Evolutionary conservation across 805 yeast genomes (phyloP), one percentile per base, ranked within the genome.

Genomic region (Candida taoyuanica): DNA sequence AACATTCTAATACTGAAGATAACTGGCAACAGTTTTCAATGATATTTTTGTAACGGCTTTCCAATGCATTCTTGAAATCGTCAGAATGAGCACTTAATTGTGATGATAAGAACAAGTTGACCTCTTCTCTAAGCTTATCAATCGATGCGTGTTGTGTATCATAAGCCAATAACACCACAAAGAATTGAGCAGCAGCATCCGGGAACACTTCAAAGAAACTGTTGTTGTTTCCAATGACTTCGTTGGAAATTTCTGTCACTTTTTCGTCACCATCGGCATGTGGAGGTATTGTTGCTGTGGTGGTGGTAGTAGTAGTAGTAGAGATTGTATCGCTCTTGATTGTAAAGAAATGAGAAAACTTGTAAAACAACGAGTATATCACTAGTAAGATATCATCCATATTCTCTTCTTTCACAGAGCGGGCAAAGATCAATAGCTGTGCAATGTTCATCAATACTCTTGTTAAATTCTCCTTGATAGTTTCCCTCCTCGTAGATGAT

Each of bases 381-480:
- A 43, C 39, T 5, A 23, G 31, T 3, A 36, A 18, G 11, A 40
- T 19, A 18, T 47, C 46, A 12, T 31, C 21, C 1, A 18, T 11
- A 16, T 40, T 30, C 5, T 34, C 36, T 8, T 35, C 17, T 7
- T 37, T 29, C 9, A 40, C 18, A 12, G 46, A 40, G 9, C 50
- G 40, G 7, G 31, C 37, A 21, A 50, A 46, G 6, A 36, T 23
- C 11, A 48, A 26, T 3, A 49, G 13, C 25, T 48, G 54, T 2
- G 41, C 46, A 13, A 43, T 11, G 31, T 50, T 48, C 11, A 42
- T 35, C n/a, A 48, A 20, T 3, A 50, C 48, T 29, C 50, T 39
- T 7, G 49, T 37, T 4, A 31, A 29, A 16, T 43, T 40, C 23
- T 44, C 41, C 27, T 48, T 46, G 11, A 17, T 17, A 2, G 42